Conservation (phyloP, 129 eudicot species). For the Ambrosia trifida region DNA sequence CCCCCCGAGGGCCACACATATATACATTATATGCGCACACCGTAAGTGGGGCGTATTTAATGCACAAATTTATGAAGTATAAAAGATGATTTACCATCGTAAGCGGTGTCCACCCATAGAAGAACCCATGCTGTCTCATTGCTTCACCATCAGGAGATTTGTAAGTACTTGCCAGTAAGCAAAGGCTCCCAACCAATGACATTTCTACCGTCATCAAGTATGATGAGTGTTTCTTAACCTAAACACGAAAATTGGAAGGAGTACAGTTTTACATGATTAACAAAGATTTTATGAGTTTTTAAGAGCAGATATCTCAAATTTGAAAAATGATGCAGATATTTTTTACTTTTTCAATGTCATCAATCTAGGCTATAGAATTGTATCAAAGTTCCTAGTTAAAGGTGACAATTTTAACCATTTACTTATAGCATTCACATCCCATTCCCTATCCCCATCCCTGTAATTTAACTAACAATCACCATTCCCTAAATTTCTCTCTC, state of each 20-base stretch:
- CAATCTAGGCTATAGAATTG: neutral
- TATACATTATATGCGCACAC: too few species aligned
- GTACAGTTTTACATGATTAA: neutral
- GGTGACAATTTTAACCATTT: neutral
- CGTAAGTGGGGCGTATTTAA: too few species aligned
- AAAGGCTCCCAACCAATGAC: constrained; percentile 90
- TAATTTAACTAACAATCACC: too few species aligned
- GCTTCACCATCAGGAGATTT: constrained; percentile 96
- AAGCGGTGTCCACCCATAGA: constrained; percentile 86
- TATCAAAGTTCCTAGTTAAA: neutral
- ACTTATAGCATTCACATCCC: neutral
- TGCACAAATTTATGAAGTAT: constrained; percentile 1
- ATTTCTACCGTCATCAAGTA: constrained; percentile 97
- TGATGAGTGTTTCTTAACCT: constrained; percentile 93
- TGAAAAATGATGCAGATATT: neutral
- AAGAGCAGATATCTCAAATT: neutral
- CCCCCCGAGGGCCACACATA: too few species aligned
- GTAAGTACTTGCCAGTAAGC: constrained; percentile 78
- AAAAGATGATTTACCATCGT: constrained; percentile 56
- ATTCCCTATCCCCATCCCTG: too few species aligned
- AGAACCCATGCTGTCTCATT: constrained; percentile 74
- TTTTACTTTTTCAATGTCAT: neutral
- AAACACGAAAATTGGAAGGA: constrained; percentile 9
- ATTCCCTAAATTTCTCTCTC: too few species aligned
- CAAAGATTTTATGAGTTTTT: neutral